These are phyloP conservation scores for Zygosaccharomyces pseudobailii DNA, from an alignment of 1,139 yeast species.

Conservation along the genomic window DNA sequence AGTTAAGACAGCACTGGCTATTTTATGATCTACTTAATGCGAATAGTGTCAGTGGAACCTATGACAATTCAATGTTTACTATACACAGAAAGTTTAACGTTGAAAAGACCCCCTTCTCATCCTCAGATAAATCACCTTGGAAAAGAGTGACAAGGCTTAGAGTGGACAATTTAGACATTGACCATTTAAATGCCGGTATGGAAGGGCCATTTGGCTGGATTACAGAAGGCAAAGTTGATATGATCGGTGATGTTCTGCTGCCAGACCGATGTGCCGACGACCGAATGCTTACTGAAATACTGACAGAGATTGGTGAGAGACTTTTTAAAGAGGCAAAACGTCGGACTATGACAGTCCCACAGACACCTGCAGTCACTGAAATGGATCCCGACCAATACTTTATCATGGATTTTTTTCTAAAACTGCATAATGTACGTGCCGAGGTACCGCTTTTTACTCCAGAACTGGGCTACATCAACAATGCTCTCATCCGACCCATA, in stretches of 20 bases:
- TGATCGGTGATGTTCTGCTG: constrained; percentile 69
- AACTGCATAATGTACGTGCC: constrained; percentile 81
- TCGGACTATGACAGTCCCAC: constrained; percentile 19
- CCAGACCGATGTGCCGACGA: constrained; percentile 27
- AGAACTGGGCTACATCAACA: constrained; percentile 81
- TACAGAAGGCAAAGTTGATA: constrained; percentile 82
- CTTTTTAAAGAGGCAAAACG: constrained; percentile 24
- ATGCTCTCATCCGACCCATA: constrained; percentile 88
- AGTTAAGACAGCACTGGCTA: constrained; percentile 86
- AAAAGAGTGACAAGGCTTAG: constrained; percentile 71
- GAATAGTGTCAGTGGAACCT: constrained; percentile 80
- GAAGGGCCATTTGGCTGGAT: constrained; percentile 98
- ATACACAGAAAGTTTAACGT: constrained; percentile 68
- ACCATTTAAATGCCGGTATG: constrained; percentile 83
- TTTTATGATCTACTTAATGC: constrained; percentile 84
- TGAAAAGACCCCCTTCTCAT: constrained; percentile 7
- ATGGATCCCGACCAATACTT: constrained; percentile 50
- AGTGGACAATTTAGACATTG: constrained; percentile 78
- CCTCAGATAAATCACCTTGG: constrained; percentile 38
- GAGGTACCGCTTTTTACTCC: constrained; percentile 79
- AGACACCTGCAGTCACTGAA: constrained; percentile 23
- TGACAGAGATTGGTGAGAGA: constrained; percentile 24
- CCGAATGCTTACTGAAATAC: constrained; percentile 20
- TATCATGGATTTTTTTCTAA: constrained; percentile 71
- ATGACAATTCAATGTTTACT: constrained; percentile 89